Percentiles rank a stretch among this genome's conserved stretches.
These are phyloP conservation scores for Nymphaea colorata DNA, from an alignment of 164 flowering plant species.

Conservation along the genomic window DNA sequence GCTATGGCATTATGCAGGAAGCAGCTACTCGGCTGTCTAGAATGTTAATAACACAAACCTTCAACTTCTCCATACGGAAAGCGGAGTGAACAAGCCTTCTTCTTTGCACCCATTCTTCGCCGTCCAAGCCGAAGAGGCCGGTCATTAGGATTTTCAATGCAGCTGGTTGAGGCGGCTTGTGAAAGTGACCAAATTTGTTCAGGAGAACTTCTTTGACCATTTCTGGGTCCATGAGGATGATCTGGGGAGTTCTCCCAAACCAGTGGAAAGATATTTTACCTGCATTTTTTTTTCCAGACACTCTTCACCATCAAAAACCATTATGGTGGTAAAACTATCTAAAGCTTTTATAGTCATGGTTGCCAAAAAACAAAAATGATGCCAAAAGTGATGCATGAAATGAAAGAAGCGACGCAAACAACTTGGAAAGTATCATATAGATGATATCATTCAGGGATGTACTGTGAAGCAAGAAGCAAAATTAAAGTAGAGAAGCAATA, in stretches of 20 bases:
- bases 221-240: neutral
- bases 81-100: slow-evolving; percentile 1
- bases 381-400: too few relatives aligned
- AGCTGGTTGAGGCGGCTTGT: neutral
- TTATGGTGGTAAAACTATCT: too few relatives aligned
- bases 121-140: neutral
- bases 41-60: neutral
- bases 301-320: too few relatives aligned
- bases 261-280: slow-evolving; percentile 2
- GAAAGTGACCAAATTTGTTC: slow-evolving; percentile 2
- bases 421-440: too few relatives aligned
- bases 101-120: slow-evolving; percentile 2
- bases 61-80: slow-evolving; percentile 2
- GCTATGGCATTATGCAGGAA: too few relatives aligned
- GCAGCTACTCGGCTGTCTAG: too few relatives aligned
- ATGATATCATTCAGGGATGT: too few relatives aligned
- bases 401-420: too few relatives aligned
- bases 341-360: too few relatives aligned
- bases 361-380: too few relatives aligned
- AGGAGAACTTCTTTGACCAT: slow-evolving; percentile 3
- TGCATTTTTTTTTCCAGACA: neutral
- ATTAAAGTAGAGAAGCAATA: too few relatives aligned
- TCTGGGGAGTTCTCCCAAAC: slow-evolving; percentile 2
- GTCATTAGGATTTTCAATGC: neutral
- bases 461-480: too few relatives aligned